Evolutionary conservation across 2,329 filamentous ascomycete species (phyloP).

Genomic region (Aspergillus arachidicola): DNA sequence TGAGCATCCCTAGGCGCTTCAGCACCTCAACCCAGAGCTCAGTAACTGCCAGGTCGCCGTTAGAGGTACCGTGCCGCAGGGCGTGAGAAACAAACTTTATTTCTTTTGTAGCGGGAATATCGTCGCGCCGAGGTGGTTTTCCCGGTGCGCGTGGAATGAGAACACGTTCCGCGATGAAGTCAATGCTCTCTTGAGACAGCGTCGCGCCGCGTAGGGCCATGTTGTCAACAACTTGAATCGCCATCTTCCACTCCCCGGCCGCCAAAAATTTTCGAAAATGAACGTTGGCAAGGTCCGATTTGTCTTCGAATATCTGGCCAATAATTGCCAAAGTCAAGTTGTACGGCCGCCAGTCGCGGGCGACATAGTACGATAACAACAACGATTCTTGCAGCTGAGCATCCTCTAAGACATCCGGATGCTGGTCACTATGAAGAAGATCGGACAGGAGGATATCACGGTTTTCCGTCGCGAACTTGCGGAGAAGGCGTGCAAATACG

Average conservation of each 20-base stretch:
- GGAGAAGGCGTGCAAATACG: conserved; percentile 67
- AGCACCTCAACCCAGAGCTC: conserved; percentile 61
- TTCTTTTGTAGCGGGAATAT: conserved; percentile 40
- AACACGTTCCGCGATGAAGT: conserved; percentile 43
- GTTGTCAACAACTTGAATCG: conserved; percentile 45
- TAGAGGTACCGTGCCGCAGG: conserved; percentile 51
- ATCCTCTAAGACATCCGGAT: conserved; percentile 66
- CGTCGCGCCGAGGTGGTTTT: conserved; percentile 26
- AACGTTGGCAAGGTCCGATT: conserved; percentile 37
- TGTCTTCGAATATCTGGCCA: conserved; percentile 38
- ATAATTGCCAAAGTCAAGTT: conserved; percentile 60
- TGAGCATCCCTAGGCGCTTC: conserved; percentile 61
- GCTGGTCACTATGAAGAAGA: conserved; percentile 62
- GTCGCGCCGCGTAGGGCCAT: conserved; percentile 51
- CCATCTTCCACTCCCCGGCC: conserved; percentile 33
- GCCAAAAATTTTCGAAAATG: conserved; percentile 44
- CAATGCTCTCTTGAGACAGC: conserved; percentile 49
- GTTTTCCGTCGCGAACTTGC: conserved; percentile 62
- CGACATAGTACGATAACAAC: conserved; percentile 55
- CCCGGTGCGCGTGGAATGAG: conserved; percentile 34
- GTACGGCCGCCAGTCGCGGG: conserved; percentile 54
- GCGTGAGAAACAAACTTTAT: conserved; percentile 50
- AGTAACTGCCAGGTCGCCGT: conserved; percentile 45
- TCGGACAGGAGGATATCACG: conserved; percentile 57
- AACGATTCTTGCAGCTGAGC: conserved; percentile 56